Evolutionary conservation across 768 basidiomycete species (phyloP), one percentile per base, ranked within the genome.

Genomic region (Hericium erinaceus): DNA sequence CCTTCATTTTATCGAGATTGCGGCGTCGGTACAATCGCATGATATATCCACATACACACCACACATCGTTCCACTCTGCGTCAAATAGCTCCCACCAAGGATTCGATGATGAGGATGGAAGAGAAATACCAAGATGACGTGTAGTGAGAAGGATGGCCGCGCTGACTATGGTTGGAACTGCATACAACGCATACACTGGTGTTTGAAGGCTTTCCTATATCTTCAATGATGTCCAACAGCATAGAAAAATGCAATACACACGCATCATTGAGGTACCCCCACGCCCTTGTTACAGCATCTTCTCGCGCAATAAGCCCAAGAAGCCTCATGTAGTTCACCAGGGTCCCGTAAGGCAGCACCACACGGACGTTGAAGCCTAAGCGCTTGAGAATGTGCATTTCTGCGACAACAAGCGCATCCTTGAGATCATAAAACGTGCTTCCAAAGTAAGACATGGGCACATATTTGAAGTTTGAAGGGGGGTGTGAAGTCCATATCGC

Each of bases 231-330:
- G 40, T 40, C 26, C 57, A 55, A 37, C 49, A 54, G 61, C 37
- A 46, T n/a, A 6, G 18, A 7, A 22, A 39, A 49, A 13, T 20
- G 22, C 18, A 55, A 52, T 50, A 82, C 91, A 68, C 67, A 95
- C 95, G 90, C 89, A 69, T 98, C 97, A 64, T 98, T 99, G 20
- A 98, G 76, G 65, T 91, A 97, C 0, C 92, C 92, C 97, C 97
- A 99, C 20, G 93, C 92, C 57, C 74, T 77, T 24, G 82, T 79
- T 58, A 90, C 89, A 10, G 83, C 88, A 55, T 80, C 79, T 41
- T 83, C 81, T 58, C 82, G 77, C 51, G 76, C 79, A 13, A 86
- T 86, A 60, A 99, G 75, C n/a, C 91, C 92, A 18, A 99, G 80
- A 20, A 98, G 81, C 59, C 90, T 79, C 68, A 97, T 75, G 70